phyloP scores from a whole-genome alignment of 2,329 filamentous ascomycete species.

The Uncinocarpus reesii region DNA sequence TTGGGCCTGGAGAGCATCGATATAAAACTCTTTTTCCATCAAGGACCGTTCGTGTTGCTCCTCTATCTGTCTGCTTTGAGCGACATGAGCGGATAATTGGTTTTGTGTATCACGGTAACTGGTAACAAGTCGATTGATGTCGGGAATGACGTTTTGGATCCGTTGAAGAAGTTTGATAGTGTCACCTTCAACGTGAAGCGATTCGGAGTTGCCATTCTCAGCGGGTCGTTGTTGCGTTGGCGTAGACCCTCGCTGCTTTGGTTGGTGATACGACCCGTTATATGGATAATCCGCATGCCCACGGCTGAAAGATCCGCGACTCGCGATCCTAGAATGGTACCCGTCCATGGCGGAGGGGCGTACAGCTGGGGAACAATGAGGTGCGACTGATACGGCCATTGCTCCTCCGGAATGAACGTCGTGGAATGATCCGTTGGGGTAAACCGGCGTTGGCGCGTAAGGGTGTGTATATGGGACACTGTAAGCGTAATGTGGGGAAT shows the following conservation, averaged over 20 bases:
- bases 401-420: constrained; percentile 23
- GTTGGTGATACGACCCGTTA: constrained; percentile 23
- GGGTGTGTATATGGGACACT: constrained; percentile 28
- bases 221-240: constrained; percentile 20
- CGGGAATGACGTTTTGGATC: constrained; percentile 39
- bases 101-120: constrained; percentile 44
- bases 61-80: constrained; percentile 41
- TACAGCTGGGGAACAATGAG: constrained; percentile 21
- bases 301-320: constrained; percentile 21
- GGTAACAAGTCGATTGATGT: constrained; percentile 35
- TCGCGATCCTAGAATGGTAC: constrained; percentile 22
- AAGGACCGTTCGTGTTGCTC: constrained; percentile 43
- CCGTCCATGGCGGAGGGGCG: constrained; percentile 33
- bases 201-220: constrained; percentile 22
- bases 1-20: constrained; percentile 43
- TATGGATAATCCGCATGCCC: constrained; percentile 26
- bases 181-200: constrained; percentile 20
- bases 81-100: constrained; percentile 41
- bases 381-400: constrained; percentile 14
- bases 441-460: constrained; percentile 32
- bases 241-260: constrained; percentile 23
- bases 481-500: constrained; percentile 19
- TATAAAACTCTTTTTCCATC: constrained; percentile 45
- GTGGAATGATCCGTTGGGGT: constrained; percentile 21
- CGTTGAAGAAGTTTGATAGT: constrained; percentile 34